These are phyloP conservation scores for Ganoderma resinaceum DNA, from an alignment of 1,284 basidiomycete genomes.

Conservation along the genomic window DNA sequence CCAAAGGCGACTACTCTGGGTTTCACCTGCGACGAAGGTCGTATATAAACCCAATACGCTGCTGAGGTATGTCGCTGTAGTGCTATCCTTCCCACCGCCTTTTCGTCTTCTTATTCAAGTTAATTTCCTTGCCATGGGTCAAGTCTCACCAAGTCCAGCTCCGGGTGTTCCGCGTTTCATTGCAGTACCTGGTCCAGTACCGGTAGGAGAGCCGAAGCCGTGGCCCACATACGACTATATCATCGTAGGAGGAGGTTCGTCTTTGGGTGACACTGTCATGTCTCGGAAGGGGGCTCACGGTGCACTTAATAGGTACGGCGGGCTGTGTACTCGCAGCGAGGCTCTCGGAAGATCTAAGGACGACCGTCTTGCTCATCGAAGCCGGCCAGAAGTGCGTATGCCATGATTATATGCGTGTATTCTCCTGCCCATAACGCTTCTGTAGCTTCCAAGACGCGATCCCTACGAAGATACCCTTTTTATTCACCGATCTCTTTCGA, in stretches of 20 bases:
- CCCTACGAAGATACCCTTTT: background rate
- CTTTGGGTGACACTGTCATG: background rate
- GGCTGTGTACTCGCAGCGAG: slow-evolving; percentile 20
- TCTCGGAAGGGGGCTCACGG: background rate
- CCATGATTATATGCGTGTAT: background rate
- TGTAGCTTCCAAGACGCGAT: background rate
- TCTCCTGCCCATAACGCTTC: too few species aligned
- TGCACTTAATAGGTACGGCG: slow-evolving; percentile 11
- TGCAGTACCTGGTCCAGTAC: background rate
- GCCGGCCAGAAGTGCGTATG: slow-evolving; percentile 3
- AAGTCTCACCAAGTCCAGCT: background rate
- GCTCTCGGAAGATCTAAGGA: slow-evolving; percentile 12
- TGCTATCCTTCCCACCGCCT: background rate
- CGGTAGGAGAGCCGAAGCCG: background rate
- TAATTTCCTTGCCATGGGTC: background rate
- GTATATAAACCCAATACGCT: background rate
- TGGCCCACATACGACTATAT: slow-evolving; percentile 5
- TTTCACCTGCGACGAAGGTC: background rate
- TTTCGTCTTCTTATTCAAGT: background rate
- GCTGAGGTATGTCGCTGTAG: background rate
- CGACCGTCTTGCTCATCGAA: slow-evolving; percentile 15
- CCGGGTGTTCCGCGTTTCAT: slow-evolving; percentile 1
- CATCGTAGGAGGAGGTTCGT: slow-evolving; percentile 5
- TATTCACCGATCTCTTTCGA: background rate
- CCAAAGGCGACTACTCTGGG: background rate